Evolutionary conservation across 2,329 filamentous ascomycete species (phyloP).

Genomic region (Cyphellophora europaea): DNA sequence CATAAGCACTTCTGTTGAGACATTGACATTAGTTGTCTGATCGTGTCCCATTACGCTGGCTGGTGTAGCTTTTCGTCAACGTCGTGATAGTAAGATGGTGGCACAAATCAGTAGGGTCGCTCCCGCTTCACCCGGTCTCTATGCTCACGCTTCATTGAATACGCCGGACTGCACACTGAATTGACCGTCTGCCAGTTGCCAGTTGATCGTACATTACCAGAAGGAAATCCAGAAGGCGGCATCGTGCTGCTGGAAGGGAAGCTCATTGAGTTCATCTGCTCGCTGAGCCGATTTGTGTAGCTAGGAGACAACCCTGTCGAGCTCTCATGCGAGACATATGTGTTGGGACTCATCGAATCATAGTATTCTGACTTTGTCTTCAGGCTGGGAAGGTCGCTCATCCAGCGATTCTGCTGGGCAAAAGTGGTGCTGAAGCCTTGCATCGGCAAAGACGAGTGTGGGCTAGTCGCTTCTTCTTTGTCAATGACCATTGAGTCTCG

Average conservation of each 20-base stretch:
- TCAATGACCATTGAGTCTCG: too few species aligned
- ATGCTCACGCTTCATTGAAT: too few species aligned
- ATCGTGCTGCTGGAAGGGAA: neutral
- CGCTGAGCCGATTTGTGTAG: neutral
- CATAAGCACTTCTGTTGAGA: too few species aligned
- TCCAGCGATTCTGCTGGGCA: constrained; percentile 18
- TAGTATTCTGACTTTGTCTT: constrained; percentile 1
- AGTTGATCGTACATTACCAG: constrained; percentile 2
- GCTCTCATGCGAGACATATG: too few species aligned
- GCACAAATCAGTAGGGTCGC: too few species aligned
- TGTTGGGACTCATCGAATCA: neutral
- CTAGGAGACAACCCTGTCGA: constrained; percentile 1
- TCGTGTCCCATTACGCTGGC: too few species aligned
- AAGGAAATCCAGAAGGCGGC: constrained; percentile 1
- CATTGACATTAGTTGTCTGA: too few species aligned
- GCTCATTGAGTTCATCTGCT: neutral
- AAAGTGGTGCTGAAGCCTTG: constrained; percentile 14
- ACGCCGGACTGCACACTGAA: too few species aligned
- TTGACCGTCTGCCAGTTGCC: neutral
- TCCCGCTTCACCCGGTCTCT: neutral
- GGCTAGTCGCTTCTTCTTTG: too few species aligned
- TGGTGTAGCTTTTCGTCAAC: too few species aligned
- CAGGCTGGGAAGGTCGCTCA: constrained; percentile 13
- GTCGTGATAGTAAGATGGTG: too few species aligned
- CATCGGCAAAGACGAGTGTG: constrained; percentile 11